A percentile compares a stretch with the other conserved stretches of the same genome.
phyloP scores from a whole-genome alignment of 2,329 filamentous ascomycete species.

The Akanthomyces uredinophilus region DNA sequence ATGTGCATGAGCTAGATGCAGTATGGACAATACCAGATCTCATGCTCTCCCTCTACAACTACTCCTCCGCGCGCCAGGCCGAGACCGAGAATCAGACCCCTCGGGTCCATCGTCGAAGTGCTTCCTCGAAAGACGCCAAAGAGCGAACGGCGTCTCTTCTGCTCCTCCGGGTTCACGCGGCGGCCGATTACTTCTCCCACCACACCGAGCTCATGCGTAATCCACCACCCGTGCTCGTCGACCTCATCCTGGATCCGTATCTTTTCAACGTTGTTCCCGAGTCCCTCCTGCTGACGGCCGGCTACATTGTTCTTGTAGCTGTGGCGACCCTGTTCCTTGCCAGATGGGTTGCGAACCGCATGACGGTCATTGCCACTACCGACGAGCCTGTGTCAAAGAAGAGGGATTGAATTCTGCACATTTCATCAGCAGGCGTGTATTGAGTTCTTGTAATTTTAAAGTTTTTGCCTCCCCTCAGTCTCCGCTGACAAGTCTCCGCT shows the following conservation, averaged over 20 bases:
- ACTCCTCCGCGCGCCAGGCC: constrained; percentile 48
- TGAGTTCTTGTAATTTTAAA: not conserved
- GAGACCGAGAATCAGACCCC: constrained; percentile 15
- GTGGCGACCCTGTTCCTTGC: constrained; percentile 40
- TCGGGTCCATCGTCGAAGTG: not conserved
- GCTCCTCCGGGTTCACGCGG: constrained; percentile 68
- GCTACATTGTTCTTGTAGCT: constrained; percentile 63
- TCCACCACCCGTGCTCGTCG: constrained; percentile 69
- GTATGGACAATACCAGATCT: constrained; percentile 60
- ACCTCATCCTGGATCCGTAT: constrained; percentile 83
- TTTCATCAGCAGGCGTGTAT: not conserved
- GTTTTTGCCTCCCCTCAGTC: not conserved
- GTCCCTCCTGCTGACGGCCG: constrained; percentile 67
- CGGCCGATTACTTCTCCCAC: constrained; percentile 79
- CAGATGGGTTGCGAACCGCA: constrained; percentile 25
- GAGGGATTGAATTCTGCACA: constrained; percentile 24
- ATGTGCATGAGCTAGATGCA: constrained; percentile 55
- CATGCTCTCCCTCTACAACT: constrained; percentile 58
- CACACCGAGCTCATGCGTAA: constrained; percentile 68
- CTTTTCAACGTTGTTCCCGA: constrained; percentile 71
- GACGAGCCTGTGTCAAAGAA: constrained; percentile 32
- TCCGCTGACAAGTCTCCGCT: not conserved
- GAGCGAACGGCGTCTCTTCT: constrained; percentile 47
- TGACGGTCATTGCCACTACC: constrained; percentile 24
- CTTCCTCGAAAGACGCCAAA: constrained; percentile 12